These are phyloP conservation scores for Coemansia aciculifera DNA, from an alignment of 192 early-diverging fungal genomes.

Conservation along the genomic window DNA sequence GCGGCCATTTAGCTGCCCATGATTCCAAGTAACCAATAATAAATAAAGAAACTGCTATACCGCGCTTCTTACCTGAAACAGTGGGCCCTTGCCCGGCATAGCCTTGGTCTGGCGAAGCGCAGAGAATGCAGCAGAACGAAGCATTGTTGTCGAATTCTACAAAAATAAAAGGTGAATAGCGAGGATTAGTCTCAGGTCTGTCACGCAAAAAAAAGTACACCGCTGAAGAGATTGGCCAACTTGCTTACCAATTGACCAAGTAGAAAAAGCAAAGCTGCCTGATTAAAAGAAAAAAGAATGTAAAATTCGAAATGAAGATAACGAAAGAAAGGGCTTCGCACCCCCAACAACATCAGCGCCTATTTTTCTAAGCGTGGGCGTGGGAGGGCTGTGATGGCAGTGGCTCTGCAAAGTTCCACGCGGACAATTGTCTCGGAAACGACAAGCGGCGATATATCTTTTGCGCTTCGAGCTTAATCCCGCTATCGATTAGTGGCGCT, in stretches of 20 bases:
- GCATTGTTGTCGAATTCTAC: slow-evolving; percentile 22
- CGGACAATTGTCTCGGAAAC: background rate
- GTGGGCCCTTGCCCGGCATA: slow-evolving; percentile 18
- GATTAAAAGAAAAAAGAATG: background rate
- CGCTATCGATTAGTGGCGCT: background rate
- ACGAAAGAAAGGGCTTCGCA: background rate
- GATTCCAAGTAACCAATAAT: background rate
- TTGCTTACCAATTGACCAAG: background rate
- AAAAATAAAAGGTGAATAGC: background rate
- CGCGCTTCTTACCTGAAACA: slow-evolving; percentile 34
- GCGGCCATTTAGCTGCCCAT: background rate
- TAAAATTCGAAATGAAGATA: background rate
- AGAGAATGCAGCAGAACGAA: slow-evolving; percentile 36
- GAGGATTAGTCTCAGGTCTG: background rate
- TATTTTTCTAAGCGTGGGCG: background rate
- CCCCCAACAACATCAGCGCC: slow-evolving; percentile 1
- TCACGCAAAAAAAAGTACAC: background rate
- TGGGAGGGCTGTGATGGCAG: slow-evolving; percentile 1
- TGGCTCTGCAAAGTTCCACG: slow-evolving; percentile 1
- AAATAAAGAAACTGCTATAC: background rate
- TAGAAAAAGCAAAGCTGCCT: background rate
- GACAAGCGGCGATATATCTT: background rate
- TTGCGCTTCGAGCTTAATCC: background rate
- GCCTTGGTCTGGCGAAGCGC: slow-evolving; percentile 36
- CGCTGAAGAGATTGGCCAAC: background rate